Evolutionary conservation across 345 rosid genomes (phyloP).

Genomic region (Eucalyptus sp.): DNA sequence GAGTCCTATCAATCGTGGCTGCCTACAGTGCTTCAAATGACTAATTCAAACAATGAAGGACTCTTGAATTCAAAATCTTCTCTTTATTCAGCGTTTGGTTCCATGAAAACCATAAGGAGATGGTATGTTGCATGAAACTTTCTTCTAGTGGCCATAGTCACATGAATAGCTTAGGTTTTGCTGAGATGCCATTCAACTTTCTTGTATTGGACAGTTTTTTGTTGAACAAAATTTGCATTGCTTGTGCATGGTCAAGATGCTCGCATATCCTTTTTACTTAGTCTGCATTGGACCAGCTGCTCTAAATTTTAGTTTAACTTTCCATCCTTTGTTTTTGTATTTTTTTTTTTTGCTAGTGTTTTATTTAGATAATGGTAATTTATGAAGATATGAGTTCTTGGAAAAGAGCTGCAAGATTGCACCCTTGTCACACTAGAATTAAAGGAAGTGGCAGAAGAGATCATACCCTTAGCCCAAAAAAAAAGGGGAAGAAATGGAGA

Average conservation of each 20-base stretch:
- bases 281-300: neutral
- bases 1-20: constrained; percentile 97
- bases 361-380: neutral
- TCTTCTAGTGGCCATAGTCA: neutral
- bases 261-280: neutral
- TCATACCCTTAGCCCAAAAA: neutral
- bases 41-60: constrained; percentile 22
- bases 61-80: constrained; percentile 12
- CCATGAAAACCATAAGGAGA: constrained; percentile 65
- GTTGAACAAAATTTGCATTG: neutral
- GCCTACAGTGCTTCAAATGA: constrained; percentile 69
- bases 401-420: neutral
- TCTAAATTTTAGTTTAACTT: neutral
- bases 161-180: neutral
- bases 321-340: neutral
- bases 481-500: neutral
- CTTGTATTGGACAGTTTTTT: neutral
- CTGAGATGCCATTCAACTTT: neutral
- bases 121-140: constrained; percentile 36
- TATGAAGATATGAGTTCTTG: neutral
- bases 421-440: neutral
- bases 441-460: neutral
- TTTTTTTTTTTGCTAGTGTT: neutral
- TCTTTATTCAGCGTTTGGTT: constrained; percentile 36
- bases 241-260: neutral